Base-by-base conservation (phyloP, 768 basidiomycete genomes). In the Rhizopogon roseolus region DNA sequence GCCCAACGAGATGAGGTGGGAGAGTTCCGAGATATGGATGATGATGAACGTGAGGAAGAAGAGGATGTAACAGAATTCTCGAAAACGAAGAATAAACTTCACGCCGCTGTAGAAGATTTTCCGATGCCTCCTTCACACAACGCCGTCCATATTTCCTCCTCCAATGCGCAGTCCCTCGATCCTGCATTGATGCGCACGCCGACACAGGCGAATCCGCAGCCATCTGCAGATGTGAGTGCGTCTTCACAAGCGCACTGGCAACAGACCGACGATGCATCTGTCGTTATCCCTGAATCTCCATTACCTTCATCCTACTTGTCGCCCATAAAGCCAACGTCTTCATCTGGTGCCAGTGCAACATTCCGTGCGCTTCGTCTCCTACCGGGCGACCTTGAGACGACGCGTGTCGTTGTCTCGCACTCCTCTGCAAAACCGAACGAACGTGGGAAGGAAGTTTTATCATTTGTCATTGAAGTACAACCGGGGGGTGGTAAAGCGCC, bases 341-440 rank as follows among this genome's bases (percentile, higher is more conserved):
- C 62, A 58, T 54, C 64, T 61, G 44, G 68, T 28, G 61, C 54
- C 55, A 62, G 63, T 50, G 64, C 80, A 39, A 76, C 76, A 22
- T 90, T 88, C 71, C 86, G 89, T 49, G 84, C 85, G 1, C 79
- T 91, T 22, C 88, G 88, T 11, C 73, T 91, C 25, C 68, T 91
- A 19, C 73, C 82, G 4, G 69, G 73, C 13, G 90, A 96, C 63
- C 84, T 98, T 13, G 83, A 84, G 37, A 79, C 78, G 46, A 91
- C 93, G 3, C 76, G 72, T 27, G 76, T 92, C 53, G 66, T 70
- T 6, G 93, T 98, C 28, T 84, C 84, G 2, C 85, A 86, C 52
- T 93, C 91, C 11, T 84, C 88, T 46, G 92, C 98, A 53, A 82
- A 85, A 16, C 84, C 92, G 5, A 98, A 96, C 63, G 90, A 96